A percentile compares a stretch with the other conserved stretches of the same genome.
Conservation (phyloP, 2,329 filamentous ascomycete species). For the Pseudogymnoascus sp. region DNA sequence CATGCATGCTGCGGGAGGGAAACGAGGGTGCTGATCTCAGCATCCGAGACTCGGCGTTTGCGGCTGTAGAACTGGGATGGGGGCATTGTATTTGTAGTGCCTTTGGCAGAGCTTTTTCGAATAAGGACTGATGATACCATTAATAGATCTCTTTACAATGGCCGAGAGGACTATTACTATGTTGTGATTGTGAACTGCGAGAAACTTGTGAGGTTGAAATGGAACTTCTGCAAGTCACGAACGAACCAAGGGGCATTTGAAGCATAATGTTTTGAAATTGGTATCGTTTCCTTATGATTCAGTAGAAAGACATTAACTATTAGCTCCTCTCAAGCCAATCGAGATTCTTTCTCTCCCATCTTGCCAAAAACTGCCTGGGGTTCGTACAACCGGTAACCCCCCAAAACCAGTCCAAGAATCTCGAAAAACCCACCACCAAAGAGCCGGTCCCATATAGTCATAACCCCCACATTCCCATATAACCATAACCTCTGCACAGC, state of each 20-base stretch:
- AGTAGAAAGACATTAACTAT: slow-evolving; percentile 4
- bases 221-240: neutral
- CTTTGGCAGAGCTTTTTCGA: neutral
- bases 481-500: neutral
- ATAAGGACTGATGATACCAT: neutral
- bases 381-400: neutral
- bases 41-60: slow-evolving; percentile 6
- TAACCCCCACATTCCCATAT: neutral
- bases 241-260: neutral
- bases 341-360: neutral
- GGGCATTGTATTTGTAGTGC: slow-evolving; percentile 1
- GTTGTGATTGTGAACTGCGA: neutral
- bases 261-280: neutral
- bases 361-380: neutral
- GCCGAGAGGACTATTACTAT: neutral
- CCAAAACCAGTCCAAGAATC: neutral
- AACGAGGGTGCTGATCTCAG: neutral
- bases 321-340: neutral
- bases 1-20: neutral
- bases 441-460: slow-evolving; percentile 2
- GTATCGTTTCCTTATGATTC: neutral
- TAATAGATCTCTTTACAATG: neutral
- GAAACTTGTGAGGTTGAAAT: neutral
- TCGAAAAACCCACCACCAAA: neutral
- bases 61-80: neutral